Percentiles rank a stretch among this genome's conserved stretches.
Conservation (phyloP, 208 protist species). For the Leishmania major region DNA sequence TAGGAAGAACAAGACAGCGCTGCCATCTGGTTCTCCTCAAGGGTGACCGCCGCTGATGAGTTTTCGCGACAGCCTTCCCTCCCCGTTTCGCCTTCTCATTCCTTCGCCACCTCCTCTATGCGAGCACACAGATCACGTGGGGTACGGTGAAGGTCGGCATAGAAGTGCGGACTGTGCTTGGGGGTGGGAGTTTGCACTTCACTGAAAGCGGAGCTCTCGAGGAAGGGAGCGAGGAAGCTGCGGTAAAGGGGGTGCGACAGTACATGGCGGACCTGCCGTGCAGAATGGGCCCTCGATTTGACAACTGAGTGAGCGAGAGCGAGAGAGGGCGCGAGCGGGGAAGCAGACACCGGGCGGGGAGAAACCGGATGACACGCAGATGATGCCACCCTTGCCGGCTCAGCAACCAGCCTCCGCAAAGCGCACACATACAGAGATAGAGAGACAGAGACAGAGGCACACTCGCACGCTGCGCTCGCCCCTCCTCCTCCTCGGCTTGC, state of each 20-base stretch:
- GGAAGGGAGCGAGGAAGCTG: background rate
- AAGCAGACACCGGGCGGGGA: background rate
- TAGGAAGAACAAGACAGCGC: background rate
- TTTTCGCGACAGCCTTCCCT: background rate
- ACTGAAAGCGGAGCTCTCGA: background rate
- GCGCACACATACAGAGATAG: background rate
- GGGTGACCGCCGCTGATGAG: background rate
- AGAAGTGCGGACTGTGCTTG: background rate
- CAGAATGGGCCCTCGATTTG: background rate
- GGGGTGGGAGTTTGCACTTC: background rate
- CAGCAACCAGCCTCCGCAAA: background rate
- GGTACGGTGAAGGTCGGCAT: background rate
- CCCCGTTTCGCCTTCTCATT: background rate
- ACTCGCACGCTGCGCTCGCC: background rate
- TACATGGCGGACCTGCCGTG: background rate
- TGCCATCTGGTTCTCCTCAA: background rate
- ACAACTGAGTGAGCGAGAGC: background rate
- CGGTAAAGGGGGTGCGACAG: background rate
- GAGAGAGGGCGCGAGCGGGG: background rate
- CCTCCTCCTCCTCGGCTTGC: background rate
- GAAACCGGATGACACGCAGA: background rate
- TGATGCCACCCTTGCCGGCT: background rate
- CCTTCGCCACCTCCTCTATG: background rate
- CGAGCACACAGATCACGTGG: background rate
- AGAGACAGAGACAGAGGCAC: background rate